phyloP scores from a whole-genome alignment of 1,284 basidiomycete genomes.

The Coniferiporia sulphurascens region DNA sequence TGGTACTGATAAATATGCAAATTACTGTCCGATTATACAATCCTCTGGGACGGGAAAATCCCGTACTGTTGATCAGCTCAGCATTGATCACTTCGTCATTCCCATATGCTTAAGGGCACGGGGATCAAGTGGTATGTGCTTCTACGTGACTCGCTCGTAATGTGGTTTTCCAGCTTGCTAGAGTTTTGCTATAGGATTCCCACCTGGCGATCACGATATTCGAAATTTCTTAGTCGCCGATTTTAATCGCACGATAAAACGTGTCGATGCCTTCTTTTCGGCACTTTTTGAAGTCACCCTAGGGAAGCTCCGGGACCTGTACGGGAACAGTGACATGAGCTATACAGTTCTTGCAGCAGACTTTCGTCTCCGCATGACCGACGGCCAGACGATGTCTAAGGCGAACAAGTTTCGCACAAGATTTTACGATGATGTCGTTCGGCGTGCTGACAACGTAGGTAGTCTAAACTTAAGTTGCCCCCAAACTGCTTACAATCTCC shows the following conservation, averaged over 20 bases:
- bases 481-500: background rate
- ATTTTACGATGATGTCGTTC: background rate
- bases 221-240: background rate
- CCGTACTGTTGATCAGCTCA: background rate
- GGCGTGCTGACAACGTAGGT: too few relatives aligned
- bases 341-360: background rate
- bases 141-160: too few relatives aligned
- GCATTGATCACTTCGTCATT: background rate
- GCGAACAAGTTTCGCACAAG: background rate
- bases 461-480: too few relatives aligned
- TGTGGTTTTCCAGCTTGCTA: too few relatives aligned
- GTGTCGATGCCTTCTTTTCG: background rate
- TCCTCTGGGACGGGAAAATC: constrained; percentile 8
- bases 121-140: background rate
- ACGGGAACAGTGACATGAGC: background rate
- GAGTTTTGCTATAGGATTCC: too few relatives aligned
- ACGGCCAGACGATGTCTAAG: background rate
- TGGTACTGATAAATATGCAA: background rate
- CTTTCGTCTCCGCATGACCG: background rate
- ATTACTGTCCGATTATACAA: constrained; percentile 2
- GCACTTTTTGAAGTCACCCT: background rate
- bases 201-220: background rate
- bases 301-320: background rate
- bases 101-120: background rate
- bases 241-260: background rate